Evolutionary conservation across 2,329 filamentous ascomycete species (phyloP).

Genomic region (Alternaria gaisen): DNA sequence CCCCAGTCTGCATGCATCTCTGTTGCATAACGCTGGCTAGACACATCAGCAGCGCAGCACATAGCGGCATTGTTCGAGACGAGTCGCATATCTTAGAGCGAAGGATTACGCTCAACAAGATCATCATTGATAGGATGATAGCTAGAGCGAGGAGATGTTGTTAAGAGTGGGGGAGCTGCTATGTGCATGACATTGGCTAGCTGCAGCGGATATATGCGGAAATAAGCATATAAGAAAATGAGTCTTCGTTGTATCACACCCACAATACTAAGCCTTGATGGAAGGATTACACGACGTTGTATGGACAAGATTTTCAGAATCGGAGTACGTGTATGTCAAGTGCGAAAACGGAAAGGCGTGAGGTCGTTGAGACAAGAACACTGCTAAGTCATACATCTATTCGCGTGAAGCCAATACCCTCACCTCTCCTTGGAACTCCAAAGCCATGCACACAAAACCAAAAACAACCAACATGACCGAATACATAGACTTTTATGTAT

Average conservation of each 20-base stretch:
- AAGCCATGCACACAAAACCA: background rate
- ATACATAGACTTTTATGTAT: constrained; percentile 22
- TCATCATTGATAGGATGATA: constrained; percentile 7
- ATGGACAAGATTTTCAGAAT: background rate
- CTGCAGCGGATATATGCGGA: background rate
- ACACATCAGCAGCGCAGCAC: background rate
- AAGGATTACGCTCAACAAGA: background rate
- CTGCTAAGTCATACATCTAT: background rate
- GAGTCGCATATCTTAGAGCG: background rate
- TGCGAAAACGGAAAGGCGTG: background rate
- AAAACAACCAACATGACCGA: background rate
- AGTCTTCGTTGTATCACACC: background rate
- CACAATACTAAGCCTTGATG: background rate
- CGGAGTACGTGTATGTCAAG: background rate
- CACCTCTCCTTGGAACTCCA: background rate
- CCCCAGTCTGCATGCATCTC: background rate
- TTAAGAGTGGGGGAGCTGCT: constrained; percentile 16
- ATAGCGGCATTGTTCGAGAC: background rate
- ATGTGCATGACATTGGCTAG: background rate
- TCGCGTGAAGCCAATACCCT: background rate
- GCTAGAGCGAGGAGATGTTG: background rate
- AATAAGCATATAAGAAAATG: background rate
- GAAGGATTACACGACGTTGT: background rate
- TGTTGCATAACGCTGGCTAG: background rate
- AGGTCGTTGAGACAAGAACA: background rate